These are phyloP conservation scores for Exophiala sp. DNA, from an alignment of 2,329 filamentous ascomycete genomes.

Conservation along the genomic window DNA sequence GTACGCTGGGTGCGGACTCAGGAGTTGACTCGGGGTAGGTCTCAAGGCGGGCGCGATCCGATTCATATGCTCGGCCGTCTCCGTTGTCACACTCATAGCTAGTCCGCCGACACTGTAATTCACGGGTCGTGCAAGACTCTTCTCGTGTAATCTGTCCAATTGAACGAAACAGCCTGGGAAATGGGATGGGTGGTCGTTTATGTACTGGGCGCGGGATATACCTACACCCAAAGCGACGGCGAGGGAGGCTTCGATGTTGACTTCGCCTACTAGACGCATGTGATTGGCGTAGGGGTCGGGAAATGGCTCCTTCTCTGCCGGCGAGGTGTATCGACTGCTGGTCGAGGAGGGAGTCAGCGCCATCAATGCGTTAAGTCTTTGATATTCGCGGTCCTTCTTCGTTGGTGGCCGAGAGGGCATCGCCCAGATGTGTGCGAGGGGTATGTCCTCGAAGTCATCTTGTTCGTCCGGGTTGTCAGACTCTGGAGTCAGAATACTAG, in stretches of 20 bases:
- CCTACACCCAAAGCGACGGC: conserved; percentile 15
- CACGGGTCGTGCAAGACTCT: neutral
- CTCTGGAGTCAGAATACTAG: conserved; percentile 3
- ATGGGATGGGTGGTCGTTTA: conserved; percentile 25
- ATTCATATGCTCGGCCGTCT: conserved; percentile 14
- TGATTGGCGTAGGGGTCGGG: conserved; percentile 20
- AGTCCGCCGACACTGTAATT: conserved; percentile 6
- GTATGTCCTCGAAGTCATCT: conserved; percentile 17
- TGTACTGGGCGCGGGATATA: conserved; percentile 19
- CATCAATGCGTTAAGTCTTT: neutral
- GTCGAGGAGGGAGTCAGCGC: conserved; percentile 2
- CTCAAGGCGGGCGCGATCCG: conserved; percentile 9
- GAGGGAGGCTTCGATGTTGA: conserved; percentile 19
- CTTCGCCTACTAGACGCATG: conserved; percentile 14
- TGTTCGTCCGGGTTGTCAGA: neutral
- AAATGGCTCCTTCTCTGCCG: neutral
- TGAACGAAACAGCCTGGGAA: conserved; percentile 20
- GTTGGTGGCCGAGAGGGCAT: neutral
- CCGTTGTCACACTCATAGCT: conserved; percentile 5
- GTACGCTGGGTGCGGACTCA: conserved; percentile 21
- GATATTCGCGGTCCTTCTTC: neutral
- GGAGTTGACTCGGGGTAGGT: conserved; percentile 15
- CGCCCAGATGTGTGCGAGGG: conserved; percentile 16
- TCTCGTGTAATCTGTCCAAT: conserved; percentile 4
- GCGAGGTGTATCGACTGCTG: neutral